phyloP scores from a whole-genome alignment of 805 yeast genomes.

The Priceomyces melissophilus region DNA sequence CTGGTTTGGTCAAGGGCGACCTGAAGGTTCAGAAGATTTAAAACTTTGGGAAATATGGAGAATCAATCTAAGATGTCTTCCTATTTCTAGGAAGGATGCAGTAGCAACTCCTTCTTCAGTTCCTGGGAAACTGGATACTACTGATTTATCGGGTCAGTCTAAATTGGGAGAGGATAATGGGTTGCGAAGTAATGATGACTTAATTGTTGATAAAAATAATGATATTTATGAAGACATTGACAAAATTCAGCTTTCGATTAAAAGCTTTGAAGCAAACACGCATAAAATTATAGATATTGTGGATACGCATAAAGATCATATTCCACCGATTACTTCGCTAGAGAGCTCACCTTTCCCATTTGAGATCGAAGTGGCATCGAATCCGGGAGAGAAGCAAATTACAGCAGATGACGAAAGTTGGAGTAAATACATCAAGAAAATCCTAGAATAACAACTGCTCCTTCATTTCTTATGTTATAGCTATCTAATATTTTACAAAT shows the following conservation, averaged over 20 bases:
- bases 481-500: slow-evolving; percentile 19
- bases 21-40: slow-evolving; percentile 32
- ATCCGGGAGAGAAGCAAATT: slow-evolving; percentile 6
- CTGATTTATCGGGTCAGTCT: slow-evolving; percentile 2
- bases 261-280: slow-evolving; percentile 39
- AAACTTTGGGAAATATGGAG: slow-evolving; percentile 72
- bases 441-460: slow-evolving; percentile 21
- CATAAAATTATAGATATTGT: slow-evolving; percentile 48
- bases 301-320: slow-evolving; percentile 58
- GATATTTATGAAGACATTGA: slow-evolving; percentile 6
- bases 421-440: slow-evolving; percentile 44
- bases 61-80: slow-evolving; percentile 46
- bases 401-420: slow-evolving; percentile 32
- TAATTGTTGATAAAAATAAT: slow-evolving; percentile 6
- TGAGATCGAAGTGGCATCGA: slow-evolving; percentile 23
- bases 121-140: not conserved
- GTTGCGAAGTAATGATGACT: slow-evolving; percentile 6
- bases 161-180: slow-evolving; percentile 1
- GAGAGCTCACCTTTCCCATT: slow-evolving; percentile 65
- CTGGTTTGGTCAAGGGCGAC: slow-evolving; percentile 48
- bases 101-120: not conserved
- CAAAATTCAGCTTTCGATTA: slow-evolving; percentile 30
- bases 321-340: slow-evolving; percentile 69
- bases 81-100: slow-evolving; percentile 15
- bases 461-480: not conserved